phyloP scores from a whole-genome alignment of 352 stramenopile genomes.

The Phytophthora multivora region DNA sequence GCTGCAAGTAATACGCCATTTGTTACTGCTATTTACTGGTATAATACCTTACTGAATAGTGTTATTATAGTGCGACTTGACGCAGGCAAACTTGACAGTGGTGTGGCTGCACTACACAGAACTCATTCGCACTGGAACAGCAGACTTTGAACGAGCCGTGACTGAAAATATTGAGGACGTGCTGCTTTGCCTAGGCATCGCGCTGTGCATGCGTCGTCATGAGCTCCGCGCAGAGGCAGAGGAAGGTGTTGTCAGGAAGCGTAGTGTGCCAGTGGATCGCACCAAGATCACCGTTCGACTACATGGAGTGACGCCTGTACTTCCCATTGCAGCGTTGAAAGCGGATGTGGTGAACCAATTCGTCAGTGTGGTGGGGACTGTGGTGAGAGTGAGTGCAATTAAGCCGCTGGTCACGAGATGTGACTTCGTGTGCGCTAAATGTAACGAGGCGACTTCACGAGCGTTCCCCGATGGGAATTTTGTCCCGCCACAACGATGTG shows the following conservation, averaged over 20 bases:
- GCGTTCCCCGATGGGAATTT: conserved; percentile 87
- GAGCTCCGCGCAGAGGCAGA: conserved; percentile 62
- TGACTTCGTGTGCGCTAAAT: conserved; percentile 88
- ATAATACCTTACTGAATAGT: neutral
- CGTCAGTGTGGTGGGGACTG: conserved; percentile 70
- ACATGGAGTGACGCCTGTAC: conserved; percentile 65
- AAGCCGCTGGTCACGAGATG: conserved; percentile 86
- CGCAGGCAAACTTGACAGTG: conserved; percentile 46
- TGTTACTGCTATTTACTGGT: no score
- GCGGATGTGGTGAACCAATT: conserved; percentile 81
- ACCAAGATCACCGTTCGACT: conserved; percentile 68
- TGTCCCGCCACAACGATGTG: conserved; percentile 63
- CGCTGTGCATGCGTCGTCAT: conserved; percentile 65
- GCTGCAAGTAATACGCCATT: conserved; percentile 29
- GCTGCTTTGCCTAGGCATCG: conserved; percentile 66
- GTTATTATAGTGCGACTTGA: conserved; percentile 51
- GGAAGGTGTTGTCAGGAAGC: conserved; percentile 45
- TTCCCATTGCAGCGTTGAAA: conserved; percentile 76
- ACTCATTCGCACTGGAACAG: conserved; percentile 48
- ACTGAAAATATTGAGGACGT: conserved; percentile 66
- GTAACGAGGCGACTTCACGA: conserved; percentile 66
- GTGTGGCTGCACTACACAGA: conserved; percentile 63
- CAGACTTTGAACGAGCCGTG: conserved; percentile 59
- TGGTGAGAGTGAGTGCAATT: conserved; percentile 85
- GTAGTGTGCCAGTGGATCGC: conserved; percentile 46